Evolutionary conservation across 441 rosid genomes (phyloP), one percentile per base, ranked within the genome.

Genomic region (Mallotus japonicus): DNA sequence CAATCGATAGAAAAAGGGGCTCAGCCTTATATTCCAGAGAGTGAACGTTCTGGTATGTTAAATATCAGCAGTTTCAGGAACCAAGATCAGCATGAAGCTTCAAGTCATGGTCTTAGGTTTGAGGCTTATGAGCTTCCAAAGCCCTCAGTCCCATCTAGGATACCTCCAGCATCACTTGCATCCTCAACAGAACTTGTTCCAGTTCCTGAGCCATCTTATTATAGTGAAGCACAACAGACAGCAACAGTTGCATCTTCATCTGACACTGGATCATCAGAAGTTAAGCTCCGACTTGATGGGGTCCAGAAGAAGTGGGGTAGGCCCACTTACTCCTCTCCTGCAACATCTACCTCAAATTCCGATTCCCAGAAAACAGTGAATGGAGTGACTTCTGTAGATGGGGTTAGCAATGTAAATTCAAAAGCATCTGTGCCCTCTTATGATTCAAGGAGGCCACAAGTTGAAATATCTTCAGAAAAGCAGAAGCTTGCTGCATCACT

Each of bases 401-500:
- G 79, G 64, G 73, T 74, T 32, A 81, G 81, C 74, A 69, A 88
- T 37, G 76, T 73, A 75, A 85, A 73, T 62, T 77, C 93, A 57
- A 89, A 81, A 79, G 79, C 84, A 22, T 85, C 78, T 73, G 92
- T 87, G 76, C 75, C 74, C 60, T 59, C 81, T 44, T 83, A 86
- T 56, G 94, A 89, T 78, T 79, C 88, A 65, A 90, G 79, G 87
- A 91, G 82, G 81, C 82, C 90, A 0, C 80, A 82, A 71, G 82
- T 84, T 72, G 97, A 93, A 77, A 74, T 91, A 24, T 79, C 92
- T 66, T 85, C 87, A 15, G 98, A 93, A 82, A 96, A 90, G 82
- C 96, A 96, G 89, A 93, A 89, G 86, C 98, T 96, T 13, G 99
- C 97, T 58, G 99, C 98, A 62, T 93, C 99, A 37, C 78, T 96